A percentile compares a stretch with the other conserved stretches of the same genome.
Conservation (phyloP, 768 basidiomycete genomes). For the Cantharellus cinnabarinus region DNA sequence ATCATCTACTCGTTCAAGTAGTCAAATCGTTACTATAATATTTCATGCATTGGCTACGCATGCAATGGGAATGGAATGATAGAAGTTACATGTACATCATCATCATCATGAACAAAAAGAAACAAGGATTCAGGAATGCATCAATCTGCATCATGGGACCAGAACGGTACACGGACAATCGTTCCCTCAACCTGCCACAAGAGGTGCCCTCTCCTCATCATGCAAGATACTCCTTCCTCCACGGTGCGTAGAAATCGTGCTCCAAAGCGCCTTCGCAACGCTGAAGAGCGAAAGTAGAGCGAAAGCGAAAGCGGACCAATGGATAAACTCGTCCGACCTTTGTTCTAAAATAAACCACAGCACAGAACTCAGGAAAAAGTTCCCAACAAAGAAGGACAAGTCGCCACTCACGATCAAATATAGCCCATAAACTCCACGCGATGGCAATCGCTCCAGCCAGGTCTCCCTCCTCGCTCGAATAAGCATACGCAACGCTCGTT, state of each 20-base stretch:
- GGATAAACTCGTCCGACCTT: slow-evolving; percentile 48
- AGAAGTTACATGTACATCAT: no score
- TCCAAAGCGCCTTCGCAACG: slow-evolving; percentile 56
- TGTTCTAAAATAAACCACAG: slow-evolving; percentile 26
- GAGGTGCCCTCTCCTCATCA: slow-evolving; percentile 78
- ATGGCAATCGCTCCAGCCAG: slow-evolving; percentile 82
- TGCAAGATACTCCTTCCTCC: slow-evolving; percentile 36
- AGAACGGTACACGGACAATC: background rate
- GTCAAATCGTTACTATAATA: no score
- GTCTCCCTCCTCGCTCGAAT: slow-evolving; percentile 77
- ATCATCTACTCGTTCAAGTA: no score
- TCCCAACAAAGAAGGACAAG: background rate
- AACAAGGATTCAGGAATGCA: no score
- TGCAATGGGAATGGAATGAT: no score
- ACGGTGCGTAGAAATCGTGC: slow-evolving; percentile 23
- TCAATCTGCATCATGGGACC: no score
- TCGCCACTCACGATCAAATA: slow-evolving; percentile 35
- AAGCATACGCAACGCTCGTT: slow-evolving; percentile 85
- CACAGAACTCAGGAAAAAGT: background rate
- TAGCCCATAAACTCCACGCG: slow-evolving; percentile 83
- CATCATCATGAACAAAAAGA: no score
- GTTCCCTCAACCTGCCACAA: slow-evolving; percentile 22
- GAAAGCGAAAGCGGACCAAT: slow-evolving; percentile 75
- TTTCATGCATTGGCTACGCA: no score
- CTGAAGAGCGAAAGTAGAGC: slow-evolving; percentile 70